phyloP scores from a whole-genome alignment of 208 protist genomes.

The Wallacemonas rigidus region DNA sequence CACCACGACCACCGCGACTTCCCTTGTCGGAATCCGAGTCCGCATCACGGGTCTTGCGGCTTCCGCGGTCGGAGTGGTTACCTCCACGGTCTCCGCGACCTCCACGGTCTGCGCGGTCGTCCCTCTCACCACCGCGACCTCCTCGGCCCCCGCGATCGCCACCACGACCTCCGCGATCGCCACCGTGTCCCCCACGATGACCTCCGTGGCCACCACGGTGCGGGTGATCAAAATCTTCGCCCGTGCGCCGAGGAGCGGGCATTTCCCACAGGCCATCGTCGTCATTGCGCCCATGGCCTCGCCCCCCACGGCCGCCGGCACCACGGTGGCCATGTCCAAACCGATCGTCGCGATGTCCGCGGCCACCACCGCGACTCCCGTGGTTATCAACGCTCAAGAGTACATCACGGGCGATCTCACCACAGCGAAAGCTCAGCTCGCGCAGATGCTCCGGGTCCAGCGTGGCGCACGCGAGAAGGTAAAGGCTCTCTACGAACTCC shows the following conservation, averaged over 20 bases:
- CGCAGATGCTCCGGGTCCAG: conserved; percentile 34
- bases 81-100: background rate
- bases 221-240: background rate
- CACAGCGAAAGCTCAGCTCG: conserved; percentile 30
- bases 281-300: background rate
- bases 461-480: conserved; percentile 35
- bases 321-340: conserved; percentile 22
- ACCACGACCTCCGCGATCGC: conserved; percentile 12
- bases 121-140: background rate
- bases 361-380: conserved; percentile 7
- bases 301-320: conserved; percentile 18
- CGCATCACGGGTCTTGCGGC: background rate
- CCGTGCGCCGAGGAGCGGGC: background rate
- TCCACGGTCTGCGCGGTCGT: background rate
- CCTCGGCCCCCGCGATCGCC: conserved; percentile 16
- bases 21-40: background rate
- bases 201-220: conserved; percentile 12
- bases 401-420: conserved; percentile 25
- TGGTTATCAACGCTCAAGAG: conserved; percentile 19
- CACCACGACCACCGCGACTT: background rate
- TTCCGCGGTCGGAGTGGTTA: background rate
- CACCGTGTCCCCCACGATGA: conserved; percentile 2
- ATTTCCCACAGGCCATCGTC: conserved; percentile 24
- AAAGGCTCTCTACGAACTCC: conserved; percentile 35
- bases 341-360: conserved; percentile 1